Evolutionary conservation across 148 eudicot genomes (phyloP), one percentile per base, ranked within the genome.

Genomic region (Beta vulgaris): DNA sequence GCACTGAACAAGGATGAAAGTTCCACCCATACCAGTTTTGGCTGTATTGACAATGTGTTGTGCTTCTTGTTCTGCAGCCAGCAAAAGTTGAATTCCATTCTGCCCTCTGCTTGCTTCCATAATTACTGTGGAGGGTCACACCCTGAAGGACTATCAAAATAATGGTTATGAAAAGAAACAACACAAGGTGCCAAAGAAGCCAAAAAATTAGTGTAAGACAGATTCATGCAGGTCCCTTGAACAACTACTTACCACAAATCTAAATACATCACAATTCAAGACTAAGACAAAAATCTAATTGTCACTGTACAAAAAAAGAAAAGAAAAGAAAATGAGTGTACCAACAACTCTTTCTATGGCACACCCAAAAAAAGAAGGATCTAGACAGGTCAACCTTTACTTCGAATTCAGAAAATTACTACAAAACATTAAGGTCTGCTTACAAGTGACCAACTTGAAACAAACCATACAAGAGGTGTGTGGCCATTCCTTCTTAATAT

Each of bases 61-160:
- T 68, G 96, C 98, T 78, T 91, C 98, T 83, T 91, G 93, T 72
- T 91, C 98, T 54, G 96, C 98, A 80, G 91, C 87, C 79, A 93
- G 76, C 81, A 93, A 74, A 51, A 81, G 79, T 80, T 93, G 98
- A 80, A 93, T 93, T 67, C 97, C 98, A 81, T 91, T 91, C 73
- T 87, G 97, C 37, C 88, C 88, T 80, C 89, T 83, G 86, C 26
- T 82, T 72, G 91, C 67, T n/a, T 87, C 92, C 97, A 92, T 92
- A 28, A 40, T 76, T 67, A 57, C 60, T 71, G 67, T 35, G 57
- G 76, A 57, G 40, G 40, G 67, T 80, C 58, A 75, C 64, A 36
- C 54, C 68, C 71, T 26, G 72, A 70, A 75, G 64, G n/a, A 32
- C 35, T 48, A 49, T 43, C 60, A 64, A 69, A 51, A 18, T 75